Percentiles rank a stretch among this genome's conserved stretches.
Conservation (phyloP, 2,329 filamentous ascomycete species). For the Neurospora sp. region DNA sequence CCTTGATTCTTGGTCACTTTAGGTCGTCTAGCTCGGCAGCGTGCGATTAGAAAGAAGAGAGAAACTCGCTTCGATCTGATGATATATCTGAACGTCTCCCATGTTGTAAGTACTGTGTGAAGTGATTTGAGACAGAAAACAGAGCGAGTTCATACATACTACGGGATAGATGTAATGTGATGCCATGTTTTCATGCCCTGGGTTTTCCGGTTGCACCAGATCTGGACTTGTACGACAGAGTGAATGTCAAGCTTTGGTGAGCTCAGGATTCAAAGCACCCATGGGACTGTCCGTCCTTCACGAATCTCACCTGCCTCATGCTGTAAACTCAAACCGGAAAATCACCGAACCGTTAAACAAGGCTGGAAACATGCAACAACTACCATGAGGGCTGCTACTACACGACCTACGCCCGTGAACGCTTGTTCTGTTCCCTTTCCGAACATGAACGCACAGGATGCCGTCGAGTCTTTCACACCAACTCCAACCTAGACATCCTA, state of each 20-base stretch:
- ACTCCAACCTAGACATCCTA: neutral
- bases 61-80: neutral
- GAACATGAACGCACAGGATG: neutral
- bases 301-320: neutral
- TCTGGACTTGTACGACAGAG: neutral
- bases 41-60: neutral
- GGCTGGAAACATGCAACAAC: neutral
- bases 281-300: neutral
- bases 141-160: neutral
- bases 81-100: neutral
- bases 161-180: neutral
- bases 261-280: neutral
- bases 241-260: neutral
- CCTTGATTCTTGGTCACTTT: neutral
- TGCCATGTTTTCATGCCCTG: neutral
- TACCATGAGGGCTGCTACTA: neutral
- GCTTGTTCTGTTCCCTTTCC: neutral
- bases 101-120: neutral
- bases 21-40: neutral
- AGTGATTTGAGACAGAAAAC: neutral
- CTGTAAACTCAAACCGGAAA: neutral
- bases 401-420: neutral
- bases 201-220: neutral
- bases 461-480: neutral
- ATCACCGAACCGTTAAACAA: neutral